Evolutionary conservation across 2,329 filamentous ascomycete species (phyloP), one percentile per base, ranked within the genome.

Genomic region (Neospermospora avenae): DNA sequence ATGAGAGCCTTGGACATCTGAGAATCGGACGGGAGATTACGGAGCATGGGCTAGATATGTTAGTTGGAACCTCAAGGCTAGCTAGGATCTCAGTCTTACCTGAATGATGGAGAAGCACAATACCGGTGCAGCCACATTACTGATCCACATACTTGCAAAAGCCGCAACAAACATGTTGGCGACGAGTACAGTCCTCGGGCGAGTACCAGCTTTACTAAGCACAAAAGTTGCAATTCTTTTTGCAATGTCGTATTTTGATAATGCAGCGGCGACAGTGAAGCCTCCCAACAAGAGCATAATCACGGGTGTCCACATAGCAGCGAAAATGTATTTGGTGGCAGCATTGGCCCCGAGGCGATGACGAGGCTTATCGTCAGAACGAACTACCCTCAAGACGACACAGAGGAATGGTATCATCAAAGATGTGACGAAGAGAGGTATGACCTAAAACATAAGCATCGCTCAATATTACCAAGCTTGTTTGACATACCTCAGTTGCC

Each of bases 111-210:
- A 96, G 75, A 96, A 98, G 79, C 95, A 99, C 39, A 99, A 82
- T 10, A 99, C 95, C 0, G 95, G 95, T 1, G 96, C 93, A 1
- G 95, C 95, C 28, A 99, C 96, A 68, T 99, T 99, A 77, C 92
- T 96, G 71, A 99, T 98, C 81, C 96, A 91, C 95, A 99, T 99
- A 69, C 92, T 97, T 8, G 96, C 89, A 74, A 99, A 96, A 71
- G 95, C 96, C 58, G 93, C 93, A 44, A 99, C 95, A 69, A 97
- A 93, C 95, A 99, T 99, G 77, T 93, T 97, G 57, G 93, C 95
- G n/a, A 99, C 77, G 4, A 99, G 81, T 3, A 99, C 95, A 2
- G 90, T 93, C 58, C 87, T 83, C 10, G 95, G 95, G 69, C 87
- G 89, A 3, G 95, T 97, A 6, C 95, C 95, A 8, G 95, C 95